These are phyloP conservation scores for Obba rivulosa DNA, from an alignment of 768 basidiomycete species.

Conservation along the genomic window DNA sequence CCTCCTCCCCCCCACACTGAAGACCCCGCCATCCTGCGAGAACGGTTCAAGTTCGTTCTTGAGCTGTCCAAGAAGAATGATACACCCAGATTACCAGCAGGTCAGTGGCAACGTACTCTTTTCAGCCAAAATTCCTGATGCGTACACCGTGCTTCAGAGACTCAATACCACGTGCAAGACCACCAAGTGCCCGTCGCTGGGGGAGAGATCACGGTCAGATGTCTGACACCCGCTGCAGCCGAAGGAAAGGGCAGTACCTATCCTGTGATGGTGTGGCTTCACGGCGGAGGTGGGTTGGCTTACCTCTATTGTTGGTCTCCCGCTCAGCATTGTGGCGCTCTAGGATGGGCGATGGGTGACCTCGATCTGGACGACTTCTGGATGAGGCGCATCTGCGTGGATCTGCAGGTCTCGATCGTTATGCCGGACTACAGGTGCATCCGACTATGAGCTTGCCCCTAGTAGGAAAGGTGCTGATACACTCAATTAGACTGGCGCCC, in stretches of 20 bases:
- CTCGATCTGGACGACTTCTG: conserved; percentile 14
- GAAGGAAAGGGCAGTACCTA: neutral
- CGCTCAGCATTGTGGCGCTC: too few relatives aligned
- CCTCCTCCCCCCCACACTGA: too few relatives aligned
- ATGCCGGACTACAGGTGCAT: conserved; percentile 4
- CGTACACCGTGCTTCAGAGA: neutral
- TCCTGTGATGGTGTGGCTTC: neutral
- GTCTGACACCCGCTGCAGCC: neutral
- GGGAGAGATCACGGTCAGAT: conserved; percentile 1
- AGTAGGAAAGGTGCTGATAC: neutral
- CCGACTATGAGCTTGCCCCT: neutral
- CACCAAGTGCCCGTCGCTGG: neutral
- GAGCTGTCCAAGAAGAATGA: too few relatives aligned
- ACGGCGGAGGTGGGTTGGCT: neutral
- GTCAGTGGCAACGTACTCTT: too few relatives aligned
- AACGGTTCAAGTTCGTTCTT: too few relatives aligned
- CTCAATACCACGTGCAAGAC: conserved; percentile 1
- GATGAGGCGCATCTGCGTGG: conserved; percentile 10
- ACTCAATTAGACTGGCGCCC: conserved; percentile 16
- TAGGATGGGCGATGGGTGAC: conserved; percentile 18
- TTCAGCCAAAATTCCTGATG: too few relatives aligned
- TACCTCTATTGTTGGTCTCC: too few relatives aligned
- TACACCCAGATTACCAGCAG: too few relatives aligned
- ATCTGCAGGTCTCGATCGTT: conserved; percentile 15
- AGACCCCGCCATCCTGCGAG: too few relatives aligned